These are phyloP conservation scores for Lichtheimia ornata DNA, from an alignment of 371 early-diverging fungal genomes.

Conservation along the genomic window DNA sequence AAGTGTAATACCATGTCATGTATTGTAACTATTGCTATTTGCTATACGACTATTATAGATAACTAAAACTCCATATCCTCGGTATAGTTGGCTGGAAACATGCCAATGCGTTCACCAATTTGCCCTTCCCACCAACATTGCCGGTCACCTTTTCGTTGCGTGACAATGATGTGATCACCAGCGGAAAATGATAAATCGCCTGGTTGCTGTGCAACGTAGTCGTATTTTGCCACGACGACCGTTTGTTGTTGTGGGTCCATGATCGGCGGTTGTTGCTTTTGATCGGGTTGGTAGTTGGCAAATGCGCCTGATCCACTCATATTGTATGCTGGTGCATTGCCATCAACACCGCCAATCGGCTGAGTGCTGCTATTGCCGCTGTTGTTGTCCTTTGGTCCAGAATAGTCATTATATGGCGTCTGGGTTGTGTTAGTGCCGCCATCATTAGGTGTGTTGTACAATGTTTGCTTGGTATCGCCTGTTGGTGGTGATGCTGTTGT, in stretches of 20 bases:
- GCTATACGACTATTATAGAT: neutral
- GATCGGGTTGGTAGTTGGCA: slow-evolving; percentile 2
- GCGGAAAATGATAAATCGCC: slow-evolving; percentile 72
- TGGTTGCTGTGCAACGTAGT: slow-evolving; percentile 64
- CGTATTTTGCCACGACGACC: slow-evolving; percentile 70
- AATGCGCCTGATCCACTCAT: neutral
- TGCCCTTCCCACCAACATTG: slow-evolving; percentile 84
- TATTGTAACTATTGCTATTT: neutral
- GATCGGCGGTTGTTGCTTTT: slow-evolving; percentile 4
- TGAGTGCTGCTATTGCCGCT: neutral
- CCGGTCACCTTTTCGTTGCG: slow-evolving; percentile 54
- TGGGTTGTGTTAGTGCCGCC: neutral
- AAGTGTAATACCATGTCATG: neutral
- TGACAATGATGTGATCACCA: slow-evolving; percentile 76
- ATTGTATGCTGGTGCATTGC: neutral
- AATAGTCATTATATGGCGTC: neutral
- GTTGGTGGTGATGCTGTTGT: neutral
- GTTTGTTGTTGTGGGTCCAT: slow-evolving; percentile 8
- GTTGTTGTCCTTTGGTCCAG: neutral
- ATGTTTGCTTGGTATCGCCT: slow-evolving; percentile 6
- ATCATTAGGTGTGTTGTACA: too few species aligned
- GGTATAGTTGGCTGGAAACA: slow-evolving; percentile 46
- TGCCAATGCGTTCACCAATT: slow-evolving; percentile 60
- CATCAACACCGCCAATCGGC: neutral
- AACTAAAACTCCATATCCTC: slow-evolving; percentile 19